Evolutionary conservation across 768 basidiomycete species (phyloP).

Genomic region (Calocybe indica): DNA sequence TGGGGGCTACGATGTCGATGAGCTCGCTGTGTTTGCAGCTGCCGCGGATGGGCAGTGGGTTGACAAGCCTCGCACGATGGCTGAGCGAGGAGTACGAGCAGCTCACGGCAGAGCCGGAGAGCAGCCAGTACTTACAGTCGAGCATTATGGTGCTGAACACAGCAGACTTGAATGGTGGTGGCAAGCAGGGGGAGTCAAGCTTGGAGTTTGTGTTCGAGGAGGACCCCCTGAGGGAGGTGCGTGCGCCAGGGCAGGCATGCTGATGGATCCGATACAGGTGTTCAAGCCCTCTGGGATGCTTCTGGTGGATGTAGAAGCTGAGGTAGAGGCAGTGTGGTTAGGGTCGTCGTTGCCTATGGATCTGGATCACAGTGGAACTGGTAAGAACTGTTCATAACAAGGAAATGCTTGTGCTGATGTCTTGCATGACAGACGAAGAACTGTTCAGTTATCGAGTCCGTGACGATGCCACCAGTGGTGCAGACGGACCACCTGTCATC

Average conservation of each 20-base stretch:
- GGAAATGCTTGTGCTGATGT: not conserved
- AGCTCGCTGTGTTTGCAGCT: slow-evolving; percentile 9
- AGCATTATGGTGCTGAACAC: slow-evolving; percentile 4
- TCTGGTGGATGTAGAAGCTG: slow-evolving; percentile 39
- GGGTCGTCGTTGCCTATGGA: slow-evolving; percentile 32
- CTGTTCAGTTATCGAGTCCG: slow-evolving; percentile 44
- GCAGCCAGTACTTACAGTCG: too few relatives aligned
- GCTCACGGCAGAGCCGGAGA: slow-evolving; percentile 14
- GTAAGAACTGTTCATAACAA: slow-evolving; percentile 16
- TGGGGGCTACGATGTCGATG: slow-evolving; percentile 14
- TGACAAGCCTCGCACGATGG: too few relatives aligned
- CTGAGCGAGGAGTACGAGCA: too few relatives aligned
- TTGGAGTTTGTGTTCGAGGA: too few relatives aligned
- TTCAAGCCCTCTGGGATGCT: slow-evolving; percentile 34
- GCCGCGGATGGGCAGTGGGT: too few relatives aligned
- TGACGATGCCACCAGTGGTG: slow-evolving; percentile 41
- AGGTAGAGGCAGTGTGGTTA: slow-evolving; percentile 18
- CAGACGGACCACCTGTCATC: slow-evolving; percentile 31
- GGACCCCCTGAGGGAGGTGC: too few relatives aligned
- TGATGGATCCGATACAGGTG: slow-evolving; percentile 18
- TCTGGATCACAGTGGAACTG: slow-evolving; percentile 34
- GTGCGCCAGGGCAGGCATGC: too few relatives aligned
- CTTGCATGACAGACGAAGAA: slow-evolving; percentile 23
- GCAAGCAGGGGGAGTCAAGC: too few relatives aligned
- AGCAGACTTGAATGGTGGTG: not conserved